Conservation (phyloP, 179 eudicot genomes). For the Spergularia azorica region DNA sequence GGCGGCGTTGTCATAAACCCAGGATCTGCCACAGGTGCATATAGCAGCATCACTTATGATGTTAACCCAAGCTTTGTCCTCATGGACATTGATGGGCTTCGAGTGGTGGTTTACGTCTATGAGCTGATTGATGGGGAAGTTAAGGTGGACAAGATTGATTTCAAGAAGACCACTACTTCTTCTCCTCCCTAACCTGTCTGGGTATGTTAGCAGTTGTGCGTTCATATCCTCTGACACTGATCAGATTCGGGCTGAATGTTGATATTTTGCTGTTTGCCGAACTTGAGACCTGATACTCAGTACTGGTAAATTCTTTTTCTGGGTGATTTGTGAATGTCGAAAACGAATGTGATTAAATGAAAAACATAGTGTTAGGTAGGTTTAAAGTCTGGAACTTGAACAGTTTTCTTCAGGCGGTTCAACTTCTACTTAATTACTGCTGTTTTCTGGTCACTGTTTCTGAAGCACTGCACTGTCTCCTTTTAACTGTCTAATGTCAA, state of each 20-base stretch:
- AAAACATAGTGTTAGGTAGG: not conserved
- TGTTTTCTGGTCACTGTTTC: not conserved
- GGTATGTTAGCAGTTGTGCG: not conserved
- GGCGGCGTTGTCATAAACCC: slow-evolving; percentile 98
- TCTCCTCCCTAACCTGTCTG: slow-evolving; percentile 28
- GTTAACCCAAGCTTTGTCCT: slow-evolving; percentile 98
- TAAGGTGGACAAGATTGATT: slow-evolving; percentile 98
- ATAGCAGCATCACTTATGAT: slow-evolving; percentile 92
- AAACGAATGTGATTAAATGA: not conserved
- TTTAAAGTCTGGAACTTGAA: not conserved
- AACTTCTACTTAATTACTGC: not conserved
- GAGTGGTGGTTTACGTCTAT: slow-evolving; percentile 95
- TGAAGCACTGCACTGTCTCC: no score
- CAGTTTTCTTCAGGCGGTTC: not conserved
- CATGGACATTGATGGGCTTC: slow-evolving; percentile 93
- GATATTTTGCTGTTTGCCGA: not conserved
- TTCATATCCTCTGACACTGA: slow-evolving; percentile 12
- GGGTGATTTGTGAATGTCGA: slow-evolving; percentile 8
- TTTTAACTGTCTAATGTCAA: no score
- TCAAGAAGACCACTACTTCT: slow-evolving; percentile 79
- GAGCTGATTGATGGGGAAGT: slow-evolving; percentile 99
- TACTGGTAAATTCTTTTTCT: not conserved
- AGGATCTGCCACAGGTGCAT: slow-evolving; percentile 96
- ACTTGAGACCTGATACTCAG: not conserved
- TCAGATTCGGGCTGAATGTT: not conserved